Evolutionary conservation across 2,329 filamentous ascomycete genomes (phyloP).

Genomic region (Diplodia mutila): DNA sequence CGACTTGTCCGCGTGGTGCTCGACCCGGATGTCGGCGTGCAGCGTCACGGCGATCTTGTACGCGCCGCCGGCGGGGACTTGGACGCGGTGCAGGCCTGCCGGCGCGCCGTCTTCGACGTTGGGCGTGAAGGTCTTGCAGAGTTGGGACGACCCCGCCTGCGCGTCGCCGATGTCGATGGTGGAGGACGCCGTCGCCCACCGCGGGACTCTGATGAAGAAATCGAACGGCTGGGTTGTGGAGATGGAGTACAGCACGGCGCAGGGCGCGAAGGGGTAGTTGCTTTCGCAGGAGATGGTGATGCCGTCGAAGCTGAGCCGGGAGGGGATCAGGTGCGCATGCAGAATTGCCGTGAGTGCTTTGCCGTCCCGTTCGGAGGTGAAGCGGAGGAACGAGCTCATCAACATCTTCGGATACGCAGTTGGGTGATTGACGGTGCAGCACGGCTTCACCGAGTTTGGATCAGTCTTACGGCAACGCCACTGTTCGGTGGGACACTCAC

Average conservation of each 20-base stretch:
- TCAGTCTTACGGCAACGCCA: too few species aligned
- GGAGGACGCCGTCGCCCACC: not conserved
- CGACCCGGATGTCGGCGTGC: not conserved
- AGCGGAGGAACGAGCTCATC: not conserved
- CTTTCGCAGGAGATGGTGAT: not conserved
- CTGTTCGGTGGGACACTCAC: not conserved
- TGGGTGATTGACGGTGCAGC: not conserved
- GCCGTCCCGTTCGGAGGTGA: not conserved
- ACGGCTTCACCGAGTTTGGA: not conserved
- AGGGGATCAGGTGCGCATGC: slow-evolving; percentile 4
- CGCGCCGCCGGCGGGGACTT: not conserved
- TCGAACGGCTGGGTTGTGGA: not conserved
- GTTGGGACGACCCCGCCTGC: too few species aligned
- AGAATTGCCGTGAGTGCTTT: not conserved
- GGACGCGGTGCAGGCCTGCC: not conserved
- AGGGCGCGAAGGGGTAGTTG: slow-evolving; percentile 8
- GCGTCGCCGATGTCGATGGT: not conserved
- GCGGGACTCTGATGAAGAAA: slow-evolving; percentile 4
- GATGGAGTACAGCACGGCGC: not conserved
- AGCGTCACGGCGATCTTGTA: not conserved
- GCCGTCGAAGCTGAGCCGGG: not conserved
- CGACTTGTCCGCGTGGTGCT: not conserved
- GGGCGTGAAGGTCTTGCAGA: not conserved
- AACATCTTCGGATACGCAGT: not conserved
- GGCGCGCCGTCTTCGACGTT: not conserved